A percentile compares a stretch with the other conserved stretches of the same genome.
phyloP scores from a whole-genome alignment of 305 asterid species.

The Solanum hybrid region DNA sequence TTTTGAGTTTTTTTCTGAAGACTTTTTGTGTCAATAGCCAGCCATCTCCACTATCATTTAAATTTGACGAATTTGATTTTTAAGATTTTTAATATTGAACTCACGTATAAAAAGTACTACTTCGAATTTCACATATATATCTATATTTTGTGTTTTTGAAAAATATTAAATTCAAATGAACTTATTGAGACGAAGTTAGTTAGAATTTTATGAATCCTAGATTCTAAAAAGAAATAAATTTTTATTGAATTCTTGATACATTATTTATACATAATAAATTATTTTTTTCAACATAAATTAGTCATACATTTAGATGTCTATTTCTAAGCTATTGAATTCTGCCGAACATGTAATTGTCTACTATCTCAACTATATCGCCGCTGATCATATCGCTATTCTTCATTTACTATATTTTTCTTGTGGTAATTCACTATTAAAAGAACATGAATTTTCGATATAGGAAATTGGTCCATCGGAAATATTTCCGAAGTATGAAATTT shows the following conservation, averaged over 20 bases:
- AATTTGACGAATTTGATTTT: not conserved
- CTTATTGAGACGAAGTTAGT: not conserved
- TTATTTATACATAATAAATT: not conserved
- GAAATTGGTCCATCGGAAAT: too few species aligned
- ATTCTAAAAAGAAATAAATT: not conserved
- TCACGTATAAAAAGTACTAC: not conserved
- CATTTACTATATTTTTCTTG: not conserved
- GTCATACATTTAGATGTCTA: not conserved
- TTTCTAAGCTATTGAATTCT: not conserved
- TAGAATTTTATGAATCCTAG: not conserved
- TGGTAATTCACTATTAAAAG: not conserved
- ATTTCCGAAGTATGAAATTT: not conserved
- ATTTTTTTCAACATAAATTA: not conserved
- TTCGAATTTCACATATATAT: not conserved
- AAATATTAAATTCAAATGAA: not conserved
- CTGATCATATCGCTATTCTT: not conserved
- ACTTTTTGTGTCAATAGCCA: conserved; percentile 9
- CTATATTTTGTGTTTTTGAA: not conserved
- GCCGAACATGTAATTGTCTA: not conserved
- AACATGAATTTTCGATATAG: not conserved
- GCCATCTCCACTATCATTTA: not conserved
- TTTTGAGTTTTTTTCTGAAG: not conserved
- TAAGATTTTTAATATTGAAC: not conserved
- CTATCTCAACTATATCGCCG: not conserved
- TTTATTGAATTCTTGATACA: not conserved